A percentile compares a stretch with the other conserved stretches of the same genome.
Conservation (phyloP, 768 basidiomycete genomes). For the Leccinum truebloodii region DNA sequence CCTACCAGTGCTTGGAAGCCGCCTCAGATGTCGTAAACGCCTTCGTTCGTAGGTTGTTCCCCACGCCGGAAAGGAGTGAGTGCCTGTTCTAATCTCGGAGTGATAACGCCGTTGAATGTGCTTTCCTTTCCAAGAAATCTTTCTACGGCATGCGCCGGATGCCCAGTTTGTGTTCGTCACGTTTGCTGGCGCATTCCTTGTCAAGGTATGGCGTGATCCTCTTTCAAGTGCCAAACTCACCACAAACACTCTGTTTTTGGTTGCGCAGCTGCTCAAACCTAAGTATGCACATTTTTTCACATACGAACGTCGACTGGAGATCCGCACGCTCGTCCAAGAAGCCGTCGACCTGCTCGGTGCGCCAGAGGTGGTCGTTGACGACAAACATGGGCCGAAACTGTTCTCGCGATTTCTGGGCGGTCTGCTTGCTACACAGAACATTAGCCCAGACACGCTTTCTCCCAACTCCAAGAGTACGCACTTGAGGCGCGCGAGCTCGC, state of each 20-base stretch:
- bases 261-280: constrained; percentile 69
- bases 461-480: constrained; percentile 23
- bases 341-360: constrained; percentile 68
- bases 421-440: constrained; percentile 61
- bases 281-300: constrained; percentile 66
- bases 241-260: not conserved
- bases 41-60: constrained; percentile 57
- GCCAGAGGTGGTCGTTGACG: constrained; percentile 74
- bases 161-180: constrained; percentile 78
- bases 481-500: constrained; percentile 15
- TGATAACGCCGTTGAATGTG: constrained; percentile 4
- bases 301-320: constrained; percentile 57
- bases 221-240: not conserved
- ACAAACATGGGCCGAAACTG: constrained; percentile 77
- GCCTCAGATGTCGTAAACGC: constrained; percentile 65
- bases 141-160: constrained; percentile 74
- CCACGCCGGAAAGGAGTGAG: constrained; percentile 53
- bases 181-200: constrained; percentile 79
- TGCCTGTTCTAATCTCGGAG: constrained; percentile 2
- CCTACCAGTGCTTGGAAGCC: constrained; percentile 59
- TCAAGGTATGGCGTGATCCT: constrained; percentile 53
- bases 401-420: constrained; percentile 79
- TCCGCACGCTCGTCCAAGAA: constrained; percentile 61
- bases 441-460: constrained; percentile 21
- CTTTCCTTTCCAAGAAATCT: constrained; percentile 40